Conservation (phyloP, 805 yeast genomes). For the Saccharomyces mikatae region DNA sequence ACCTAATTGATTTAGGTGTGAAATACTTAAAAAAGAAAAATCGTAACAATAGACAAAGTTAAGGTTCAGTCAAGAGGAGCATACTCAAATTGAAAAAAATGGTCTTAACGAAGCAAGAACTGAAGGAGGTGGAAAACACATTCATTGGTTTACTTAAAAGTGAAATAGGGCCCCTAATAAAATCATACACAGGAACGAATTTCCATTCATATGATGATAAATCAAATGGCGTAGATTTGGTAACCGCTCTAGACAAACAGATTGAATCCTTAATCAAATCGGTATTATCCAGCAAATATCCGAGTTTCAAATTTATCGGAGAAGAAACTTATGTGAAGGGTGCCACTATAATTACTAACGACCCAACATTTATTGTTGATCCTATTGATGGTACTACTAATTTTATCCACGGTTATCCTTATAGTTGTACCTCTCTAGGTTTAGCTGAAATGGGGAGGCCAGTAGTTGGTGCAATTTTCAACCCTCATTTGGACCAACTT, state of each 20-base stretch:
- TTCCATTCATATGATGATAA: conserved; percentile 43
- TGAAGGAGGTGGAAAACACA: conserved; percentile 22
- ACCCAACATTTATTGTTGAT: conserved; percentile 57
- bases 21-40: background rate
- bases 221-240: conserved; percentile 54
- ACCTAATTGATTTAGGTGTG: background rate
- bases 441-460: conserved; percentile 42
- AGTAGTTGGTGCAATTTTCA: conserved; percentile 58
- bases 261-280: conserved; percentile 37
- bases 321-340: conserved; percentile 53
- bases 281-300: conserved; percentile 31
- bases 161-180: conserved; percentile 25
- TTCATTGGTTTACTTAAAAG: conserved; percentile 16
- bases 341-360: conserved; percentile 37
- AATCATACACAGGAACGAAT: conserved; percentile 19
- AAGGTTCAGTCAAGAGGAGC: background rate
- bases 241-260: conserved; percentile 51
- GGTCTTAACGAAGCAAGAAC: conserved; percentile 14
- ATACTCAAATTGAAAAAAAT: conserved; percentile 3
- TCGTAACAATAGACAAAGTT: background rate
- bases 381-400: conserved; percentile 63
- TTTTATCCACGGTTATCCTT: conserved; percentile 56
- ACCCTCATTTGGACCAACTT: conserved; percentile 47
- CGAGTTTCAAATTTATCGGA: conserved; percentile 48
- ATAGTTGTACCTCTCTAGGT: conserved; percentile 54